Conservation (phyloP, 192 early-diverging fungal species). For the Coemansia sp. region DNA sequence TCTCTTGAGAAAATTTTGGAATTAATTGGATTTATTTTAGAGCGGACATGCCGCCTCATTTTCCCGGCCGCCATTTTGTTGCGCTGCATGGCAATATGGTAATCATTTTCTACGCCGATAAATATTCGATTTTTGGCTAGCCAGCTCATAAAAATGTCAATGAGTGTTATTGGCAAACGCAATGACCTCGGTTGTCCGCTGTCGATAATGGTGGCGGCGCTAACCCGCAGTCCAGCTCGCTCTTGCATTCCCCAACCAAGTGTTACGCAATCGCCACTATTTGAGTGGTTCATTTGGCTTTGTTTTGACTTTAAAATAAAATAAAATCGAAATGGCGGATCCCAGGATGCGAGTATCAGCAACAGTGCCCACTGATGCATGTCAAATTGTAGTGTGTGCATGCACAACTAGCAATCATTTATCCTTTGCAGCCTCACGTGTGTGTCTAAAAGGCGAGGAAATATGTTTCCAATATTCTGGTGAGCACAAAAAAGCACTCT, state of each 20-base stretch:
- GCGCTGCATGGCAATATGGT: slow-evolving; percentile 4
- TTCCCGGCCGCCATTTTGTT: not conserved
- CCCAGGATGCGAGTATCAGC: not conserved
- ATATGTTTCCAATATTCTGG: not conserved
- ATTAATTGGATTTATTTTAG: not conserved
- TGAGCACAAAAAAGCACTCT: not conserved
- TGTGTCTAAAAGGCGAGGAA: not conserved
- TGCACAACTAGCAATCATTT: slow-evolving; percentile 6
- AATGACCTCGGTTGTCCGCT: not conserved
- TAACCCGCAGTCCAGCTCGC: not conserved
- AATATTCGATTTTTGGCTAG: too few species aligned
- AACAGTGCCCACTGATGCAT: not conserved
- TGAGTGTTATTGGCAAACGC: not conserved
- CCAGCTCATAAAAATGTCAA: not conserved
- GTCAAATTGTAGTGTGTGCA: not conserved
- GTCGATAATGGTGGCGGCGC: too few species aligned
- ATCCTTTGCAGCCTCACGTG: slow-evolving; percentile 2
- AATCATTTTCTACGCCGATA: not conserved
- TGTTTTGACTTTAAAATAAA: not conserved
- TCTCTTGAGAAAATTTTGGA: slow-evolving; percentile 11
- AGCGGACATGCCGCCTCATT: not conserved
- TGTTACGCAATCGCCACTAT: not conserved
- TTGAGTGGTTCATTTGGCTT: not conserved
- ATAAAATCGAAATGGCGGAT: not conserved
- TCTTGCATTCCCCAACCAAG: not conserved